Evolutionary conservation across 2,329 filamentous ascomycete species (phyloP), one percentile per base, ranked within the genome.

Genomic region (Hirsutella rhossiliensis): DNA sequence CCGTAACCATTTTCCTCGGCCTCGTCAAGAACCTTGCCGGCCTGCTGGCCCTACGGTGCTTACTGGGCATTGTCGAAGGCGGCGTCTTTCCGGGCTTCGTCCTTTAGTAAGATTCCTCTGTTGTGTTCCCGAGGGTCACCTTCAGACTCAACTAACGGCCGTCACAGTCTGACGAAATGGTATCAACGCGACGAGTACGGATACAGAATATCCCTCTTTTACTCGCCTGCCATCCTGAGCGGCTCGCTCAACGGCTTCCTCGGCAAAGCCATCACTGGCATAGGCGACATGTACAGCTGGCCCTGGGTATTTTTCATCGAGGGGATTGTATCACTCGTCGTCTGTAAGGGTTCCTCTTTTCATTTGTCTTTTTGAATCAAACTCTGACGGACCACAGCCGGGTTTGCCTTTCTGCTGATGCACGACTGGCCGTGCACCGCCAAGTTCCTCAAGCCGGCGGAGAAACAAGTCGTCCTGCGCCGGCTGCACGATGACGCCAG

Each of bases 281-380:
- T 64, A 6, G 61, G 75, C 3, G 59, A 61, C 23, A 71, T 76
- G 12, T 58, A 62, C 41, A 83, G 82, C 1, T 90, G 85, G 85
- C 69, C 76, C 2, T 88, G 83, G 84, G 87, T 90, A 42, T 90
- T 90, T 58, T 83, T 88, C 46, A 64, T 87, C 4, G 80, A 84
- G 57, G 74, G 75, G 28, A 46, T 73, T 18, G 52, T 67, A 19
- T 75, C 71, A 7, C 57, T 75, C 5, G 2, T 68, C 29, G 63
- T 73, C 37, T 58, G 58, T 56, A 51, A 31, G n/a, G n/a, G n/a
- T n/a, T n/a, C n/a, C n/a, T n/a, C n/a, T n/a, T n/a, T n/a, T n/a
- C n/a, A n/a, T n/a, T n/a, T n/a, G n/a, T n/a, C n/a, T n/a, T n/a
- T n/a, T n/a, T n/a, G n/a, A n/a, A n/a, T n/a, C 17, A 37, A 17